phyloP scores from a whole-genome alignment of 176 grass and related monocot genomes.

The Eremochloa ophiuroides region DNA sequence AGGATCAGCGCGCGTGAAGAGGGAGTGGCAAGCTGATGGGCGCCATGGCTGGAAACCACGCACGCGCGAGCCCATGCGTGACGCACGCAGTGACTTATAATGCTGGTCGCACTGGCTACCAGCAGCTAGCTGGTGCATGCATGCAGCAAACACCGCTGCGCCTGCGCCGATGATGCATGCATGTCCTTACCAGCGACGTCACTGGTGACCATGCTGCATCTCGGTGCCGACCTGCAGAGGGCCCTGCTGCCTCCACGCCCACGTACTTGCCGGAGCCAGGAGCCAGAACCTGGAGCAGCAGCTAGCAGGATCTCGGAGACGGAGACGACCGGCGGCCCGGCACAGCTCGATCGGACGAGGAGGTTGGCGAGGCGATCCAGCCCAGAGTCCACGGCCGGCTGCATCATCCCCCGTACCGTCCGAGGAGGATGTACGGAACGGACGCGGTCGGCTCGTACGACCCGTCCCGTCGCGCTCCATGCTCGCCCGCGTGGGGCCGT shows the following conservation, averaged over 20 bases:
- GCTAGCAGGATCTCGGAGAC: neutral
- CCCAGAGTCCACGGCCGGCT: neutral
- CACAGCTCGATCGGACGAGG: neutral
- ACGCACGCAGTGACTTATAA: no score
- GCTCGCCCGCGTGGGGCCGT: neutral
- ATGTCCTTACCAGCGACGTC: neutral
- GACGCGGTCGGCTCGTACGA: neutral
- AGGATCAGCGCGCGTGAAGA: no score
- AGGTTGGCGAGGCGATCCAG: neutral
- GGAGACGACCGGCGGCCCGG: neutral
- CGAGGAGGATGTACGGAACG: neutral
- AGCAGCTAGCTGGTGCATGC: no score
- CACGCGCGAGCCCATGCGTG: no score
- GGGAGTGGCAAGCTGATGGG: no score
- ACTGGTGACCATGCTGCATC: neutral
- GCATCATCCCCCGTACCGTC: neutral
- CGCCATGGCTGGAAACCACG: no score
- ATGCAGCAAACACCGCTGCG: neutral
- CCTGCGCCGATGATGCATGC: neutral
- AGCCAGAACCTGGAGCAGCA: neutral
- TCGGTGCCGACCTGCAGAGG: neutral
- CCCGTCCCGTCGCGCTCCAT: neutral
- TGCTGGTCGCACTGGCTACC: no score
- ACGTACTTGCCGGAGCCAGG: neutral
- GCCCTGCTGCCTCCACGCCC: neutral